Conservation (phyloP, 2,329 filamentous ascomycete genomes). For the Aspergillus vadensis region DNA sequence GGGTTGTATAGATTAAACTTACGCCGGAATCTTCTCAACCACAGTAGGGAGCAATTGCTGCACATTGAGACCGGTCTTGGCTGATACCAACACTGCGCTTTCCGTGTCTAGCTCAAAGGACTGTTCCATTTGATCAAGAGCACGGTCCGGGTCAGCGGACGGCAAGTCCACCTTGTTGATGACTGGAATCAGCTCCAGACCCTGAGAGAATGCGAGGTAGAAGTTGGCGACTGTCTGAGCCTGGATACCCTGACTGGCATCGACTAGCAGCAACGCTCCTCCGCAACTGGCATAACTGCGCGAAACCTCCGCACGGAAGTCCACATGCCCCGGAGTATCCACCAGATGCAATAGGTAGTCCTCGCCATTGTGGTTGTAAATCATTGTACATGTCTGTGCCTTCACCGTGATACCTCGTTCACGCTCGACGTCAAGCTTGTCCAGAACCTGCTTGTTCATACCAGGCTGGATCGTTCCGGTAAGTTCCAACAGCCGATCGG, state of each 20-base stretch:
- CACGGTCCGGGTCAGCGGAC: conserved; percentile 81
- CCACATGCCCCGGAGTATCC: conserved; percentile 95
- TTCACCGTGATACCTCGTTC: conserved; percentile 98
- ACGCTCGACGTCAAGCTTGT: conserved; percentile 94
- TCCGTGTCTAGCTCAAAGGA: conserved; percentile 85
- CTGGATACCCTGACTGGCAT: conserved; percentile 94
- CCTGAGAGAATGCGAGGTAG: conserved; percentile 93
- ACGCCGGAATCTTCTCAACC: conserved; percentile 77
- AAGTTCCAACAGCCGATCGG: conserved; percentile 86
- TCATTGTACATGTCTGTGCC: conserved; percentile 97
- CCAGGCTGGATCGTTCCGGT: conserved; percentile 89
- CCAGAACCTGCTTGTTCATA: conserved; percentile 89
- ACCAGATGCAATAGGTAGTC: conserved; percentile 95
- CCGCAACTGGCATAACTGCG: conserved; percentile 95
- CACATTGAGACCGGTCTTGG: conserved; percentile 91
- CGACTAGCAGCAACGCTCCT: conserved; percentile 86
- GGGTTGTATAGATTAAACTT: conserved; percentile 25
- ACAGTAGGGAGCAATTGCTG: conserved; percentile 79
- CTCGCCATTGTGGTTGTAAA: conserved; percentile 80
- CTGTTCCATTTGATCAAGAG: conserved; percentile 79
- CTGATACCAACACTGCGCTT: conserved; percentile 76
- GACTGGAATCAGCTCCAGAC: conserved; percentile 81
- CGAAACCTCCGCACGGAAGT: conserved; percentile 95
- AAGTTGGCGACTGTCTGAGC: conserved; percentile 99
- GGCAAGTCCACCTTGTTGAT: conserved; percentile 96